A percentile compares a stretch with the other conserved stretches of the same genome.
These are phyloP conservation scores for Fusarium redolens DNA, from an alignment of 2,329 filamentous ascomycete species.

Conservation along the genomic window DNA sequence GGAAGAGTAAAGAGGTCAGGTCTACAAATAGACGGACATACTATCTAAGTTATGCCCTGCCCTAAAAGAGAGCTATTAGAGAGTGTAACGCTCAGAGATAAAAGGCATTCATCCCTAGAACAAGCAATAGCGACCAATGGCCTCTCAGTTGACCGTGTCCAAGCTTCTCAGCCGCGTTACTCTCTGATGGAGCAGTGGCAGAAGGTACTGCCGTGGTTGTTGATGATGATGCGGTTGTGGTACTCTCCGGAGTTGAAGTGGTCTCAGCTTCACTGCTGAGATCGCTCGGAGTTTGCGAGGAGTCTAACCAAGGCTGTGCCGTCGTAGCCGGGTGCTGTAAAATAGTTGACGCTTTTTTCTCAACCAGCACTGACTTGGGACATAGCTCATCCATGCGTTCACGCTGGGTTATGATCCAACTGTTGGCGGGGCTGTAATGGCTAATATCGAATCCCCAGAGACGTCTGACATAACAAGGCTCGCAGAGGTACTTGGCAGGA, in stretches of 20 bases:
- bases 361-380: background rate
- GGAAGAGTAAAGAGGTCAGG: no score
- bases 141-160: accelerated
- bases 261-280: accelerated
- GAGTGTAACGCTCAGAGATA: background rate
- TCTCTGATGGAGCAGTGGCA: background rate
- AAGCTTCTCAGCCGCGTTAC: background rate
- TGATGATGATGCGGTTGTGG: accelerated
- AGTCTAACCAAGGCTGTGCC: background rate
- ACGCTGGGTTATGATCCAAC: background rate
- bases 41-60: no score
- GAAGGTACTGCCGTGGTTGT: accelerated
- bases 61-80: no score
- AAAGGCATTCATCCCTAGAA: background rate
- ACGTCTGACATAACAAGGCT: constrained; percentile 6
- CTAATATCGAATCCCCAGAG: constrained; percentile 7
- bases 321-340: background rate
- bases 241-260: background rate
- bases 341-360: background rate
- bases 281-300: background rate
- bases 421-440: background rate
- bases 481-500: background rate
- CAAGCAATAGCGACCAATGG: accelerated
- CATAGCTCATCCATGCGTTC: background rate
- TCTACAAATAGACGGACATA: no score